Conservation (phyloP, 306 rosid species). For the Begonia peltatifolia region DNA sequence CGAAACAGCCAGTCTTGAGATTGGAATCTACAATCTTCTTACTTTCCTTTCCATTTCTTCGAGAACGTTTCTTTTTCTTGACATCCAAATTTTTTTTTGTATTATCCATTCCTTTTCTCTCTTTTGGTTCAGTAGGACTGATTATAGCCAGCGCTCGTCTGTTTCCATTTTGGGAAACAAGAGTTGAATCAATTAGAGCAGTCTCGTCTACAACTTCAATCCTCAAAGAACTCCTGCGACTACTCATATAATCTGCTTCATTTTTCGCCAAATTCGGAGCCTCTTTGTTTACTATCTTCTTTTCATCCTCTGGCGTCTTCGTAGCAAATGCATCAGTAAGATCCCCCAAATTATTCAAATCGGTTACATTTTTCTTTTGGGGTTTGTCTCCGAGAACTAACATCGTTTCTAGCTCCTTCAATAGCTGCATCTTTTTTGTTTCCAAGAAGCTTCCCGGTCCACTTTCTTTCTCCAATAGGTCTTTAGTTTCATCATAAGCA, state of each 20-base stretch:
- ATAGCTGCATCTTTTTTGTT: constrained; percentile 32
- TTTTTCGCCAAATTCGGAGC: constrained; percentile 4
- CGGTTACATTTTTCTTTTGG: neutral
- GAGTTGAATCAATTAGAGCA: constrained; percentile 41
- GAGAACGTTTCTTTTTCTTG: constrained; percentile 17
- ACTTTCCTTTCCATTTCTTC: constrained; percentile 21
- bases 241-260: neutral
- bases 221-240: constrained; percentile 20
- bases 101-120: constrained; percentile 10
- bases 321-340: neutral
- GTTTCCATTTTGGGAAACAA: constrained; percentile 6
- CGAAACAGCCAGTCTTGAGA: constrained; percentile 5
- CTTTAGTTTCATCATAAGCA: neutral
- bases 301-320: neutral
- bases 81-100: constrained; percentile 10
- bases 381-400: constrained; percentile 19
- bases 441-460: constrained; percentile 19
- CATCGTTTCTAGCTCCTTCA: constrained; percentile 47
- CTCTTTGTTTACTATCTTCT: constrained; percentile 4
- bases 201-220: constrained; percentile 74
- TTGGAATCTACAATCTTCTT: constrained; percentile 5
- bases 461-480: constrained; percentile 6
- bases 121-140: constrained; percentile 7
- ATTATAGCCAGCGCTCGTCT: constrained; percentile 8
- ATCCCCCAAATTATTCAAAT: neutral